Evolutionary conservation across 1,284 basidiomycete genomes (phyloP).

Genomic region (Waitea zeae): DNA sequence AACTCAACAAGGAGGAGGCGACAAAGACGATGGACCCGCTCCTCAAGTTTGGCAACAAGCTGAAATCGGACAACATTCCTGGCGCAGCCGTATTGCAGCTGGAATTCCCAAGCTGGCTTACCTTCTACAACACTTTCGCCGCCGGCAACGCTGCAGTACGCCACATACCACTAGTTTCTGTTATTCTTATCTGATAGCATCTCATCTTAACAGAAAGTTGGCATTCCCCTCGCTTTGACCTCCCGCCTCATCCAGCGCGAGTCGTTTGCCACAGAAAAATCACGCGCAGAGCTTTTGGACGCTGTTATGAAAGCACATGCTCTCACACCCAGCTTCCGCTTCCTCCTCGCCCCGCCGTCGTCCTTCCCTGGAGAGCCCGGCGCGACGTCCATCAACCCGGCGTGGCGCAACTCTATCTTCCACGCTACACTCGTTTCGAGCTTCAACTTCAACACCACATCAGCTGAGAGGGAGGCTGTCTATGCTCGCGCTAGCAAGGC

Average conservation of each 20-base stretch:
- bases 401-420: constrained; percentile 12
- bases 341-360: constrained; percentile 12
- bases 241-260: constrained; percentile 23
- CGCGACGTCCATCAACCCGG: constrained; percentile 11
- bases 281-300: constrained; percentile 15
- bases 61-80: constrained; percentile 12
- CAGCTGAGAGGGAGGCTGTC: constrained; percentile 7
- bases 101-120: constrained; percentile 19
- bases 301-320: constrained; percentile 16
- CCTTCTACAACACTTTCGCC: constrained; percentile 21
- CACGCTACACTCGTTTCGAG: constrained; percentile 10
- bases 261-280: constrained; percentile 15
- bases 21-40: constrained; percentile 22
- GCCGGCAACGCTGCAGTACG: constrained; percentile 3
- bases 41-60: constrained; percentile 16
- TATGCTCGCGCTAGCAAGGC: constrained; percentile 9
- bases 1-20: constrained; percentile 14
- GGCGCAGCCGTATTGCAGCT: constrained; percentile 13
- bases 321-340: constrained; percentile 8
- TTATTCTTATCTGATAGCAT: constrained; percentile 2
- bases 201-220: constrained; percentile 17
- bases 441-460: constrained; percentile 12
- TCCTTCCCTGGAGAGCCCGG: constrained; percentile 9
- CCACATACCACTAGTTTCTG: constrained; percentile 7
- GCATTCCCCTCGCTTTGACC: constrained; percentile 19